Conservation (phyloP, 768 basidiomycete species). For the Hebeloma cylindrosporum region DNA sequence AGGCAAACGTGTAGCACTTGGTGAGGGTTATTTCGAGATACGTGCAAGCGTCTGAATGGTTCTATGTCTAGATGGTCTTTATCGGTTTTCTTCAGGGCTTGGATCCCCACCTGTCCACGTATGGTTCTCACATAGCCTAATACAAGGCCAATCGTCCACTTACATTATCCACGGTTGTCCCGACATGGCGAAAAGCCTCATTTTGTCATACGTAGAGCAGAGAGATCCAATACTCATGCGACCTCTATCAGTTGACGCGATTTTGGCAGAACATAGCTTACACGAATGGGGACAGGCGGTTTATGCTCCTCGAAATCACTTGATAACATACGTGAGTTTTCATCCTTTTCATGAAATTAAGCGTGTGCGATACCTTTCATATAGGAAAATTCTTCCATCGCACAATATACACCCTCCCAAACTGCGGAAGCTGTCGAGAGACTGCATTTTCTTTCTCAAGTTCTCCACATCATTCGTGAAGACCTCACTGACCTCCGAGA, state of each 20-base stretch:
- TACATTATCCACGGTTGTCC: conserved; percentile 7
- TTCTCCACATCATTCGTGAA: conserved; percentile 10
- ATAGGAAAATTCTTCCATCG: conserved; percentile 2
- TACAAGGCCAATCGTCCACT: background rate
- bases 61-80: conserved; percentile 2
- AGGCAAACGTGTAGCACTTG: conserved; percentile 1
- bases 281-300: conserved; percentile 2
- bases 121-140: conserved; percentile 8
- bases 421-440: conserved; percentile 7
- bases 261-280: conserved; percentile 9
- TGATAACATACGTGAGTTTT: conserved; percentile 11
- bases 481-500: conserved; percentile 13
- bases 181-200: background rate
- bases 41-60: background rate
- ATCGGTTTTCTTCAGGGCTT: conserved; percentile 1
- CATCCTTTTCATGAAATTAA: background rate
- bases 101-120: background rate
- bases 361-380: background rate
- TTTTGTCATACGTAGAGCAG: conserved; percentile 1
- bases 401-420: background rate
- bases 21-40: background rate
- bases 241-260: conserved; percentile 15
- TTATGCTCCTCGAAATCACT: background rate
- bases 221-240: conserved; percentile 4
- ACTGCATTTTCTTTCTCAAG: conserved; percentile 13